Base-by-base conservation (phyloP, 176 grass and related monocot genomes). In the Oryza australiensis region DNA sequence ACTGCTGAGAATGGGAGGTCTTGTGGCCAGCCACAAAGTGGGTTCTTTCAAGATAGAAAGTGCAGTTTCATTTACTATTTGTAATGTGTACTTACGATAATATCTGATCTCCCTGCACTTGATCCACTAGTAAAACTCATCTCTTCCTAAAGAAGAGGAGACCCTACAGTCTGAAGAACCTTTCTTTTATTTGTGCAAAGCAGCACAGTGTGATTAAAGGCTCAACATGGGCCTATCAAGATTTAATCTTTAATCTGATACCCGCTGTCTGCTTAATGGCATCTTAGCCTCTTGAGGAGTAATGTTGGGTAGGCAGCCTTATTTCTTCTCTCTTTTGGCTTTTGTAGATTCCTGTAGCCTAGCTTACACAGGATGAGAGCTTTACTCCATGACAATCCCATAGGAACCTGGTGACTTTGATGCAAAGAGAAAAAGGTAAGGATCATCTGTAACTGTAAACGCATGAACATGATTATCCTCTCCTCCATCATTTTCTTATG, bases 141-240 rank as follows among this genome's bases (percentile, higher is more conserved):
- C 16, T 53, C 5, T 53, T 53, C 16, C 51, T 55, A n/a, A 55
- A 55, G 18, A 55, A 24, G 67, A 28, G 45, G 22, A 28, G 37
- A 28, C 27, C 48, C 34, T 26, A 26, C 18, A 9, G 51, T 55
- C 16, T 55, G 20, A 59, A 23, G n/a, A 68, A 14, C 37, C 63
- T 70, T 89, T 22, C 46, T n/a, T n/a, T n/a, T 46, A 27, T 70
- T 24, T 70, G 24, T 62, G 74, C 18, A 85, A 78, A 78, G 66
- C 73, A 46, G 48, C 35, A 35, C 16, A 64, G 85, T 41, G 85
- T 26, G 82, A 30, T 84, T 68, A 81, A 86, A 81, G 77, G 20
- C 62, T 53, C 24, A 22, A 0, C 12, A 23, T 9, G 76, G 57
- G 12, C 35, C 72, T 74, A 32, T 26, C 51, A 16, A 73, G 0